phyloP scores from a whole-genome alignment of 805 yeast genomes.

The Candida takata region DNA sequence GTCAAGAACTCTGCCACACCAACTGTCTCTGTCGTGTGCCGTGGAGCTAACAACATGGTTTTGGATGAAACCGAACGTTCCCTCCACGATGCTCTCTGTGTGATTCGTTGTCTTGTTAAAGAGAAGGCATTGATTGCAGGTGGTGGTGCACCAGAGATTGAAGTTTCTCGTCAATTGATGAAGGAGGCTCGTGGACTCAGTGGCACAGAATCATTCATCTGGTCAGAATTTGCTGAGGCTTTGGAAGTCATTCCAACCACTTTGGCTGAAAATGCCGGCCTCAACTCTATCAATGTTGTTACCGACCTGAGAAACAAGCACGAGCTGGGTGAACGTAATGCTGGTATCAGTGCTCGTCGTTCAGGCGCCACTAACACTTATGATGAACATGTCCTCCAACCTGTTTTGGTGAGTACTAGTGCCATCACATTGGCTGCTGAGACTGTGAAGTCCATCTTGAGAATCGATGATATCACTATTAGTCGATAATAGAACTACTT shows the following conservation, averaged over 20 bases:
- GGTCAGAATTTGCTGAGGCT: slow-evolving; percentile 68
- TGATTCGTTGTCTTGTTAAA: slow-evolving; percentile 77
- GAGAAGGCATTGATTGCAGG: slow-evolving; percentile 96
- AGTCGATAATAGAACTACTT: slow-evolving; percentile 73
- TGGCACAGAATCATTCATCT: slow-evolving; percentile 69
- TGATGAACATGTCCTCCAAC: slow-evolving; percentile 94
- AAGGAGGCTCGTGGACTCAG: slow-evolving; percentile 86
- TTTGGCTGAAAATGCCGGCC: slow-evolving; percentile 95
- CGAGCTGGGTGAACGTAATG: slow-evolving; percentile 81
- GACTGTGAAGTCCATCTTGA: slow-evolving; percentile 88
- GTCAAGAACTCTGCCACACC: slow-evolving; percentile 67
- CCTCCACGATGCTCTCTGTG: slow-evolving; percentile 91
- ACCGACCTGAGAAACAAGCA: slow-evolving; percentile 87
- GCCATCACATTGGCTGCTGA: slow-evolving; percentile 94
- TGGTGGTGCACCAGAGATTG: slow-evolving; percentile 98
- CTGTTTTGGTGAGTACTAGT: slow-evolving; percentile 89
- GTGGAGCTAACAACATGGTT: slow-evolving; percentile 90
- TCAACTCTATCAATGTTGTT: slow-evolving; percentile 87
- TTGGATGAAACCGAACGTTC: slow-evolving; percentile 97
- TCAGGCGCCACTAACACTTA: slow-evolving; percentile 87
- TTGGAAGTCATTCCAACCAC: slow-evolving; percentile 92
- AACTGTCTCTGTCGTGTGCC: slow-evolving; percentile 83
- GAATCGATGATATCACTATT: slow-evolving; percentile 96
- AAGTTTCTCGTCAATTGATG: slow-evolving; percentile 93
- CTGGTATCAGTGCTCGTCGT: slow-evolving; percentile 95